These are phyloP conservation scores for Arabidopsis lyrata DNA, from an alignment of 441 rosid species.

Conservation along the genomic window DNA sequence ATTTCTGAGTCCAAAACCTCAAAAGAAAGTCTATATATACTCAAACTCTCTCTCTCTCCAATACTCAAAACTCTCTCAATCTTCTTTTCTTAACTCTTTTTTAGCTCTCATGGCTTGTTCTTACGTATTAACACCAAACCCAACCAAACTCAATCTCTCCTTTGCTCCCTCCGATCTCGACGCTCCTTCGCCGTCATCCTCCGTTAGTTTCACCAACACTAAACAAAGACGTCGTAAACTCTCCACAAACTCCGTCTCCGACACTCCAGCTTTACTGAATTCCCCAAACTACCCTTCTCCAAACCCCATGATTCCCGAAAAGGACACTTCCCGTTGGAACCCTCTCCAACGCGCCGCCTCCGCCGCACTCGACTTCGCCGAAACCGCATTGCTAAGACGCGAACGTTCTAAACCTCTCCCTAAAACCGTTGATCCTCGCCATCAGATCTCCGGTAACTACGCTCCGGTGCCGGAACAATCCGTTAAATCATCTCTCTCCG, in stretches of 20 bases:
- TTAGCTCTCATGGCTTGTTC: constrained; percentile 45
- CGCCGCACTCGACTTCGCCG: constrained; percentile 62
- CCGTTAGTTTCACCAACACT: constrained; percentile 42
- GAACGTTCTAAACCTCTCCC: constrained; percentile 71
- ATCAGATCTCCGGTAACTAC: constrained; percentile 81
- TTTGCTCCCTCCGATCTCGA: constrained; percentile 37
- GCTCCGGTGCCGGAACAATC: constrained; percentile 81
- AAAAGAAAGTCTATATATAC: constrained; percentile 44
- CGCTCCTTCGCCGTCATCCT: constrained; percentile 46
- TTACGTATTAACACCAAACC: constrained; percentile 42
- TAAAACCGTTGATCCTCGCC: constrained; percentile 73
- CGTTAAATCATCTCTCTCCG: constrained; percentile 51
- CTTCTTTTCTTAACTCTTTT: not conserved
- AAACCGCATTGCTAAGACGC: constrained; percentile 58
- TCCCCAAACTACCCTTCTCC: constrained; percentile 44
- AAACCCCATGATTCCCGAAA: constrained; percentile 35
- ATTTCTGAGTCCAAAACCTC: constrained; percentile 27
- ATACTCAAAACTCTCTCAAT: constrained; percentile 25
- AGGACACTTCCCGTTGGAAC: constrained; percentile 52
- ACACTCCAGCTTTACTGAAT: constrained; percentile 29
- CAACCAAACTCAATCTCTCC: constrained; percentile 44
- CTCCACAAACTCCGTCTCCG: constrained; percentile 34
- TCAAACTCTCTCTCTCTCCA: constrained; percentile 13
- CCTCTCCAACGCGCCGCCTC: constrained; percentile 71
- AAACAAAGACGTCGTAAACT: constrained; percentile 40